phyloP scores from a whole-genome alignment of 331 rosid genomes.

The Rosa hybrid region DNA sequence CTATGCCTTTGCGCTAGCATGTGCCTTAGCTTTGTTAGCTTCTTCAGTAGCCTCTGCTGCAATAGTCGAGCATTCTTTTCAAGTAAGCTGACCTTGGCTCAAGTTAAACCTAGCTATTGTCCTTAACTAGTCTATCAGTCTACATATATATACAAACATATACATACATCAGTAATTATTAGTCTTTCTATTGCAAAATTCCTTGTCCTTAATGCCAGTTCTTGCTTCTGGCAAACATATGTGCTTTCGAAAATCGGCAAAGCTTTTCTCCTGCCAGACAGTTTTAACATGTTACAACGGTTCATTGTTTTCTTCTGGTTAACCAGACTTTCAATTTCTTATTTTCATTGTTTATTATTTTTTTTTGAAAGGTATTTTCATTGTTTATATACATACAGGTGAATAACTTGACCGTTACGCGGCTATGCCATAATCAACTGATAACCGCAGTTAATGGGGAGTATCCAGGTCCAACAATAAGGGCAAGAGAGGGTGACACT shows the following conservation, averaged over 20 bases:
- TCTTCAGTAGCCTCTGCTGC: conserved; percentile 57
- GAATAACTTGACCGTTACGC: conserved; percentile 24
- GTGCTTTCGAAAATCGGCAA: not conserved
- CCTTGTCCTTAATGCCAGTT: not conserved
- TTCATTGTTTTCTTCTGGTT: too few relatives aligned
- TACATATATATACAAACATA: too few relatives aligned
- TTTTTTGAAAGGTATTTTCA: too few relatives aligned
- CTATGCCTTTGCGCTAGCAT: conserved; percentile 37
- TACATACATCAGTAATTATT: too few relatives aligned
- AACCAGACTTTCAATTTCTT: not conserved
- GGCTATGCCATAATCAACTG: conserved; percentile 34
- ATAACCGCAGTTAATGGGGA: conserved; percentile 44
- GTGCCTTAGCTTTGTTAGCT: conserved; percentile 49
- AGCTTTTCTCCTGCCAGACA: not conserved
- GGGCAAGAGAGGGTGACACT: conserved; percentile 38
- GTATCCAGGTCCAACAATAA: conserved; percentile 46
- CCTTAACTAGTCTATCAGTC: not conserved
- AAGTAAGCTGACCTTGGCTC: conserved; percentile 30
- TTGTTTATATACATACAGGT: conserved; percentile 24
- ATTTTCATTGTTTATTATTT: not conserved
- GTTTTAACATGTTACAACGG: not conserved
- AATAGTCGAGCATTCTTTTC: conserved; percentile 52
- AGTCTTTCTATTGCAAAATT: too few relatives aligned
- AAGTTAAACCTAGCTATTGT: not conserved
- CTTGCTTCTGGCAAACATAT: not conserved